Percentiles rank a stretch among this genome's conserved stretches.
Conservation (phyloP, 495 filamentous ascomycete species). For the Lichenothelia convexa region DNA sequence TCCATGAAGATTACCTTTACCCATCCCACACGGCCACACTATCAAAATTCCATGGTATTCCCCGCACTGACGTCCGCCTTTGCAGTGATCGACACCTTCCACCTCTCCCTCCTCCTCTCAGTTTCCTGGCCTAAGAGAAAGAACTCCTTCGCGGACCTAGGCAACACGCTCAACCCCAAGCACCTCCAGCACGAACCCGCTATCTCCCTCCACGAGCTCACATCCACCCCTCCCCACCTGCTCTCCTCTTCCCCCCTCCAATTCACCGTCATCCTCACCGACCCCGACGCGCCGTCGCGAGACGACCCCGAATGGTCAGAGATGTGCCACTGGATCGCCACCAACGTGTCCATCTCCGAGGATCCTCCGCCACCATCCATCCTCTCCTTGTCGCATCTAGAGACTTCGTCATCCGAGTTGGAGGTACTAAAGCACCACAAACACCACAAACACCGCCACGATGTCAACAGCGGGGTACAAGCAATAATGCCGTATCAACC, state of each 20-base stretch:
- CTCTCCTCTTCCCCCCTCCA: constrained; percentile 10
- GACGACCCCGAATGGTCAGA: constrained; percentile 48
- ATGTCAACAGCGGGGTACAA: constrained; percentile 7
- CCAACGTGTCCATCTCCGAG: constrained; percentile 20
- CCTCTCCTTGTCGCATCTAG: neutral
- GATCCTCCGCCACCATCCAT: too few relatives aligned
- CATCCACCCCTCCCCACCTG: constrained; percentile 3
- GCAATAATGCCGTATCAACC: constrained; percentile 40
- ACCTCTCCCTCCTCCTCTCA: constrained; percentile 28
- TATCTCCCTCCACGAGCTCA: constrained; percentile 22
- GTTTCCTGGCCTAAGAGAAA: constrained; percentile 24
- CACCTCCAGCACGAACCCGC: constrained; percentile 31
- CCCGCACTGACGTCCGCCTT: neutral
- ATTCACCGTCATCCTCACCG: constrained; percentile 37
- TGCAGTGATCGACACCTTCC: constrained; percentile 44
- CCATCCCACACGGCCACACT: constrained; percentile 8
- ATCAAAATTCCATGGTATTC: neutral
- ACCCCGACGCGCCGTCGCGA: constrained; percentile 51
- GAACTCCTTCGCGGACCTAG: constrained; percentile 30
- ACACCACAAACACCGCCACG: constrained; percentile 5
- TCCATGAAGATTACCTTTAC: too few relatives aligned
- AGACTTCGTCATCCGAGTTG: too few relatives aligned
- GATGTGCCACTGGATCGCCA: constrained; percentile 54
- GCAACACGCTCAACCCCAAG: constrained; percentile 40
- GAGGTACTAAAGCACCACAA: too few relatives aligned